These are phyloP conservation scores for Canavalia gladiata DNA, from an alignment of 306 rosid genomes.

Conservation along the genomic window DNA sequence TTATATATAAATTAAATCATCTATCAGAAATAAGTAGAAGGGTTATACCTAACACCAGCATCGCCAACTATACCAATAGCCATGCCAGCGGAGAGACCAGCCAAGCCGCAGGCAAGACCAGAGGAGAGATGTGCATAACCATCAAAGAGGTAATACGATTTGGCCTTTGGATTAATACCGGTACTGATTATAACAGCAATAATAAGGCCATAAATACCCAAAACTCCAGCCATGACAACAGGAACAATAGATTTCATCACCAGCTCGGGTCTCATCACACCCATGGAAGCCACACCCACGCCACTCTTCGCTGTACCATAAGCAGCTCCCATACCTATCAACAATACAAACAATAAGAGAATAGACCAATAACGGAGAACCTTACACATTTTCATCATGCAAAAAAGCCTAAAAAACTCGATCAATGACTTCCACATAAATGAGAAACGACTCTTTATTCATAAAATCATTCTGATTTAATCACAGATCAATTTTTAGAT, in stretches of 20 bases:
- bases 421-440: background rate
- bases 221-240: constrained; percentile 35
- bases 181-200: constrained; percentile 24
- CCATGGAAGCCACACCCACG: constrained; percentile 29
- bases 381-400: background rate
- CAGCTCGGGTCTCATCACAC: constrained; percentile 32
- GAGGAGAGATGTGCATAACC: constrained; percentile 34
- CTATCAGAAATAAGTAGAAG: background rate
- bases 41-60: constrained; percentile 27
- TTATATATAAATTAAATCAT: background rate
- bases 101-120: constrained; percentile 35
- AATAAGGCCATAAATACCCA: constrained; percentile 31
- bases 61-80: constrained; percentile 34
- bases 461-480: background rate
- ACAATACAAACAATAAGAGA: background rate
- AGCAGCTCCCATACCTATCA: constrained; percentile 31
- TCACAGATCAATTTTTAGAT: background rate
- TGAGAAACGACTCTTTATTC: background rate
- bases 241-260: constrained; percentile 35
- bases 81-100: constrained; percentile 31
- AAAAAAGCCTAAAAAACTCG: background rate
- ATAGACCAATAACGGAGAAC: too few species aligned
- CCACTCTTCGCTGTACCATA: constrained; percentile 35
- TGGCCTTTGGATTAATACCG: constrained; percentile 31
- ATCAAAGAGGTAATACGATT: constrained; percentile 31